A percentile compares a stretch with the other conserved stretches of the same genome.
These are phyloP conservation scores for Ceriops zippeliana DNA, from an alignment of 345 rosid genomes.

Conservation along the genomic window DNA sequence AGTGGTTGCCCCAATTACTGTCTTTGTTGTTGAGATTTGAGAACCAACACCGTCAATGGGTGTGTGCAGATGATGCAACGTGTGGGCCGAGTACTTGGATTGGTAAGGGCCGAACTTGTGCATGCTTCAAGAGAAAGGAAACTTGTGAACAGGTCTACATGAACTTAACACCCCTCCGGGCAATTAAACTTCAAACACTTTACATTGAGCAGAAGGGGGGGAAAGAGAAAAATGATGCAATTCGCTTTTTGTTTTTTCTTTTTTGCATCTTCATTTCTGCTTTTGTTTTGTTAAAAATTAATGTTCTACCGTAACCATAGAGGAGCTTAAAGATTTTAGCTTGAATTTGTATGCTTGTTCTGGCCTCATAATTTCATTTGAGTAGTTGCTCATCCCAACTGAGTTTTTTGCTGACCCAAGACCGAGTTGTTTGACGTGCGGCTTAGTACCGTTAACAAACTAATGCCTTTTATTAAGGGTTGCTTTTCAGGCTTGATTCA, in stretches of 20 bases:
- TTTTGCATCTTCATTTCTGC: no score
- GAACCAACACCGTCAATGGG: background rate
- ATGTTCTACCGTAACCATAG: no score
- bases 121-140: slow-evolving; percentile 79
- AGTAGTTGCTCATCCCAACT: background rate
- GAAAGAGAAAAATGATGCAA: background rate
- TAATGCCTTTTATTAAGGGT: background rate
- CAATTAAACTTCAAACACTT: slow-evolving; percentile 21
- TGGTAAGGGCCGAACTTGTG: slow-evolving; percentile 81
- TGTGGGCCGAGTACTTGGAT: slow-evolving; percentile 70
- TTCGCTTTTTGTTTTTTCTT: background rate
- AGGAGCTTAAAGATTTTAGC: no score
- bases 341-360: no score
- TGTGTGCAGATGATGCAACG: slow-evolving; percentile 51
- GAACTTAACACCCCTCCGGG: slow-evolving; percentile 83
- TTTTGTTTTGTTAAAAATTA: no score
- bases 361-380: no score
- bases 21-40: no score
- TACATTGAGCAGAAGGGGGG: background rate
- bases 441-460: background rate
- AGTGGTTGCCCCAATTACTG: no score
- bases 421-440: background rate
- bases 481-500: background rate
- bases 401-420: background rate
- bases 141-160: slow-evolving; percentile 59